Evolutionary conservation across 2,329 filamentous ascomycete genomes (phyloP).

Genomic region (Aspergillus sclerotialis): DNA sequence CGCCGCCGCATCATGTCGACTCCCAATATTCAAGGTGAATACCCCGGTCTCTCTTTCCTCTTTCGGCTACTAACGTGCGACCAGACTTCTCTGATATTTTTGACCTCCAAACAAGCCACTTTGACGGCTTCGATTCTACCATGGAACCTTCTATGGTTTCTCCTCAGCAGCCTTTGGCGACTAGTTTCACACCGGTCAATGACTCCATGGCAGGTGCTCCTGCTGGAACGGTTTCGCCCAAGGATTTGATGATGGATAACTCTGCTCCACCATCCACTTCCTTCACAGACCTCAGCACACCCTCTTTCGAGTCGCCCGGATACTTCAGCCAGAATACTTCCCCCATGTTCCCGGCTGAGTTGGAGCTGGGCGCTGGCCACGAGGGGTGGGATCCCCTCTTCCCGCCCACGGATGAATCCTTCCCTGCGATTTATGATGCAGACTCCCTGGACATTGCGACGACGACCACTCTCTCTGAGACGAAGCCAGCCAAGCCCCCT

Average conservation of each 20-base stretch:
- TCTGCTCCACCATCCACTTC: conserved; percentile 77
- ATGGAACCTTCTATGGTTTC: conserved; percentile 21
- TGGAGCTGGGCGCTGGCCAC: conserved; percentile 46
- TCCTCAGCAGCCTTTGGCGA: conserved; percentile 14
- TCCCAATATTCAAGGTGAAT: conserved; percentile 33
- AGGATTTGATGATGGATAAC: conserved; percentile 67
- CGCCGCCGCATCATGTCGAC: conserved; percentile 35
- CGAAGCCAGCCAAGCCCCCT: conserved; percentile 11
- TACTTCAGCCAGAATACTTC: conserved; percentile 68
- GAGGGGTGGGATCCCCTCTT: conserved; percentile 65
- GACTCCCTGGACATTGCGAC: conserved; percentile 26
- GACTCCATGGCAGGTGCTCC: conserved; percentile 29
- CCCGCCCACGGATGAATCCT: conserved; percentile 18
- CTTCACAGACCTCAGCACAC: conserved; percentile 78
- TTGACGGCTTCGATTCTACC: conserved; percentile 17
- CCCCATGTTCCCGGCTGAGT: conserved; percentile 60
- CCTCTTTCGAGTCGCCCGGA: conserved; percentile 68
- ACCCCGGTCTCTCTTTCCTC: conserved; percentile 21
- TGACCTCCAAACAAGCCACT: conserved; percentile 20
- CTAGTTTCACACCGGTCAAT: conserved; percentile 40
- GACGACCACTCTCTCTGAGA: conserved; percentile 11
- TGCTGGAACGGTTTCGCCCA: conserved; percentile 68
- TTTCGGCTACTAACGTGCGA: conserved; percentile 9
- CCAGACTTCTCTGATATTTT: conserved; percentile 22
- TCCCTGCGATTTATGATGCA: conserved; percentile 20